Evolutionary conservation across 2,329 filamentous ascomycete species (phyloP), one percentile per base, ranked within the genome.

Genomic region (Xylaria sp.): DNA sequence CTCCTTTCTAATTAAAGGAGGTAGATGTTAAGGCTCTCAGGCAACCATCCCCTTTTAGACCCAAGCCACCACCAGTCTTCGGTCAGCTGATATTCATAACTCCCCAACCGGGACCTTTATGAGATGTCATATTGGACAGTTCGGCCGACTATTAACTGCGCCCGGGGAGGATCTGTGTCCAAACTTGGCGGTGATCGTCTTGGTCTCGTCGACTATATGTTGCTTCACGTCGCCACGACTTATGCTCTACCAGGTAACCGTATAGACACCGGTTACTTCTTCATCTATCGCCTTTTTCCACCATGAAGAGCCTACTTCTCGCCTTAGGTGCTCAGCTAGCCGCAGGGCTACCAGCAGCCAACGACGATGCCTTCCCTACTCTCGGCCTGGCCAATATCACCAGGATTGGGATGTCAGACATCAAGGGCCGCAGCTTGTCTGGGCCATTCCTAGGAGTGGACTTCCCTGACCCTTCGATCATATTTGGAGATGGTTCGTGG

Each of bases 401-500:
- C 17, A 69, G 66, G 59, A 66, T 74, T 58, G 70, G 70, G 9
- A 63, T 66, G 59, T 56, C 64, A 56, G 54, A 65, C 59, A 56
- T 75, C 28, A 54, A 71, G 26, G 63, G 72, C 40, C 73, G 75
- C 17, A 68, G 71, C 38, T 53, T 77, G 4, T 63, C 63, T 0
- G 76, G 76, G 3, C 75, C 75, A 7, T 69, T 66, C 23, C 65
- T 78, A 38, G 72, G 67, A 10, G 70, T 67, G 11, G 49, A 75
- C 66, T 78, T 78, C 64, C 77, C 77, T 0, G 77, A 78, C 40
- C 77, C 77, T 0, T 70, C 67, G 3, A 62, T 78, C 6, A 78
- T 78, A 44, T 76, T 58, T 44, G 76, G 74, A 15, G 73, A 77
- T 48, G 76, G 74, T 4, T 74, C 75, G 36, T 78, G 77, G 77